Percentiles rank a stretch among this genome's conserved stretches.
phyloP scores from a whole-genome alignment of 2,329 filamentous ascomycete genomes.

The Byssoonygena ceratinophila region DNA sequence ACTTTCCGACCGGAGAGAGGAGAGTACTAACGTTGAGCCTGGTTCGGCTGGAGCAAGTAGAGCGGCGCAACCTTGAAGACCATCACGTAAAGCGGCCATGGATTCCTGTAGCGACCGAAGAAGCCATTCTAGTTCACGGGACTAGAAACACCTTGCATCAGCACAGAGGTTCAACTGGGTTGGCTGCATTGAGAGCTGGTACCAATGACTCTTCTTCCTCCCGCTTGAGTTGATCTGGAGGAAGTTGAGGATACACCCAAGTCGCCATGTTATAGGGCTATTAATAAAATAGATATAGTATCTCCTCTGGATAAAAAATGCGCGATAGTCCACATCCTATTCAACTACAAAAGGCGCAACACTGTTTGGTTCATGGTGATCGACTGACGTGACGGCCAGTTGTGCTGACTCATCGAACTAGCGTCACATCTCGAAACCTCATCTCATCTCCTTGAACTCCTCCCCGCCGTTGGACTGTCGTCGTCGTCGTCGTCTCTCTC shows the following conservation, averaged over 20 bases:
- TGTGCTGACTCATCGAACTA: neutral
- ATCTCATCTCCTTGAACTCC: too few relatives aligned
- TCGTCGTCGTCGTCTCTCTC: neutral
- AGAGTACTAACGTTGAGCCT: slow-evolving; percentile 80
- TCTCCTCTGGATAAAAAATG: too few relatives aligned
- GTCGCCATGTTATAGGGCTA: slow-evolving; percentile 43
- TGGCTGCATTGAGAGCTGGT: slow-evolving; percentile 9
- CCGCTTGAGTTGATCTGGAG: slow-evolving; percentile 40
- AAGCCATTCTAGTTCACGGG: slow-evolving; percentile 54
- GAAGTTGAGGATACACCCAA: slow-evolving; percentile 50
- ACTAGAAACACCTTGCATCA: slow-evolving; percentile 26
- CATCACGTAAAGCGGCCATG: slow-evolving; percentile 52
- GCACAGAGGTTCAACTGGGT: neutral
- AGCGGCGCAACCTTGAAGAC: slow-evolving; percentile 78
- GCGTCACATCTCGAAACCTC: neutral
- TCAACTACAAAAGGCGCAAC: neutral
- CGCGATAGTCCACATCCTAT: neutral
- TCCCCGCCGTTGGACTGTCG: neutral
- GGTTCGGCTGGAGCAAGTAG: slow-evolving; percentile 75
- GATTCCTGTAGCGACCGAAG: slow-evolving; percentile 51
- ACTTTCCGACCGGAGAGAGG: slow-evolving; percentile 72
- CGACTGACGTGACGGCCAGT: too few relatives aligned
- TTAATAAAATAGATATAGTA: too few relatives aligned
- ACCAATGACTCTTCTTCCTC: slow-evolving; percentile 47
- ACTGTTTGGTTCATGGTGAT: neutral